Evolutionary conservation across 2,329 filamentous ascomycete genomes (phyloP).

Genomic region (Epichloe uncinata): DNA sequence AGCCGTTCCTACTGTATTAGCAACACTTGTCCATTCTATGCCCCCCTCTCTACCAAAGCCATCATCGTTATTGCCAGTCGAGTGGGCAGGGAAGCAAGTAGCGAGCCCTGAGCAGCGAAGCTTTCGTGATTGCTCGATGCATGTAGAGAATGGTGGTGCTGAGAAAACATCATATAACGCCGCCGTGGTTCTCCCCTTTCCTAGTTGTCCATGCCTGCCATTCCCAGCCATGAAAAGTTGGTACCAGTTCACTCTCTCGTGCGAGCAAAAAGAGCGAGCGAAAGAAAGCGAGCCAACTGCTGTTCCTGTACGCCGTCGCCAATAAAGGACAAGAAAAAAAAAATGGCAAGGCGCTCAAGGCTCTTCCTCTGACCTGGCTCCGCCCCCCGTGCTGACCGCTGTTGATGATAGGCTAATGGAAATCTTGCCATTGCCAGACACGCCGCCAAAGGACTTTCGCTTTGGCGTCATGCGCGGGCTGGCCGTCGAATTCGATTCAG

Average conservation of each 20-base stretch:
- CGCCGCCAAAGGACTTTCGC: conserved; percentile 29
- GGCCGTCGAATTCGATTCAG: conserved; percentile 25
- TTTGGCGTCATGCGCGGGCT: conserved; percentile 19
- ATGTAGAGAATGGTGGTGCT: neutral
- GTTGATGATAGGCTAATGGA: conserved; percentile 42
- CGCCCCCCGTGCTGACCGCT: conserved; percentile 28
- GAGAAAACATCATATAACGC: neutral
- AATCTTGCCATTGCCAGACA: conserved; percentile 36
- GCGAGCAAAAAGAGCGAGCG: neutral
- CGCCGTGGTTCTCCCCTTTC: neutral
- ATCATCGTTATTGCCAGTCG: neutral
- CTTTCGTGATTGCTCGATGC: neutral
- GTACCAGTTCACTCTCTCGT: neutral
- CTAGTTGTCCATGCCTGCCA: neutral
- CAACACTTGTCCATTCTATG: neutral
- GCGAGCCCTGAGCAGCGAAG: neutral
- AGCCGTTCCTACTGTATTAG: neutral
- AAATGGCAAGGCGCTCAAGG: conserved; percentile 12
- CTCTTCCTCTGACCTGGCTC: conserved; percentile 26
- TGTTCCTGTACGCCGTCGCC: conserved; percentile 10
- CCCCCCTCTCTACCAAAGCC: neutral
- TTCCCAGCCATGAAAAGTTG: neutral
- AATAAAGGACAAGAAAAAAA: neutral
- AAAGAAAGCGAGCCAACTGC: neutral
- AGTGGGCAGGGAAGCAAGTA: neutral